phyloP scores from a whole-genome alignment of 805 yeast genomes.

The Yarrowia sp. region DNA sequence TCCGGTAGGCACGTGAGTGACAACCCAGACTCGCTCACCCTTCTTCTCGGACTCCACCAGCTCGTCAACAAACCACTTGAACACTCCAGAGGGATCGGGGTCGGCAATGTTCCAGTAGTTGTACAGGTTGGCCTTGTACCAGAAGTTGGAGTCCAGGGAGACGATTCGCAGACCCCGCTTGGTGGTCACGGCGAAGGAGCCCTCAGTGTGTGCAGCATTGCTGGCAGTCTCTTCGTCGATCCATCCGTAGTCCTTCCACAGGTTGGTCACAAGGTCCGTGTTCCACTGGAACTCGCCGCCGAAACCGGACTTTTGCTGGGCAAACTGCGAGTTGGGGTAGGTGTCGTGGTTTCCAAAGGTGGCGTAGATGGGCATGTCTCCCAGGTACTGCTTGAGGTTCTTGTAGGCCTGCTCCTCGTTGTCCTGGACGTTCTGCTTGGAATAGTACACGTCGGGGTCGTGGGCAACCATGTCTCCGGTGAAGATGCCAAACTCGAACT shows the following conservation, averaged over 20 bases:
- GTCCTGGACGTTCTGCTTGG: conserved; percentile 56
- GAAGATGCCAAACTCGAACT: conserved; percentile 68
- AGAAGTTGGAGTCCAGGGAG: conserved; percentile 70
- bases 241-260: conserved; percentile 60
- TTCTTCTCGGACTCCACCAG: conserved; percentile 62
- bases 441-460: conserved; percentile 55
- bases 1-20: conserved; percentile 70
- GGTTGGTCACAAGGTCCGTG: conserved; percentile 56
- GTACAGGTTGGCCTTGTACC: conserved; percentile 69
- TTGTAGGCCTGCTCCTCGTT: conserved; percentile 61
- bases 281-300: conserved; percentile 57
- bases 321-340: conserved; percentile 73
- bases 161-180: conserved; percentile 64
- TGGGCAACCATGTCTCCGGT: conserved; percentile 81
- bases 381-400: conserved; percentile 60
- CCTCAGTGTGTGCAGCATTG: conserved; percentile 54
- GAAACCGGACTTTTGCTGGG: conserved; percentile 59
- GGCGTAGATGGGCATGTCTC: conserved; percentile 63
- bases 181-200: conserved; percentile 67
- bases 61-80: conserved; percentile 67
- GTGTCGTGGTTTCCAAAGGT: conserved; percentile 76
- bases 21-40: conserved; percentile 72
- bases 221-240: conserved; percentile 49
- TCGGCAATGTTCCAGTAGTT: conserved; percentile 57
- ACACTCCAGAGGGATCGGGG: conserved; percentile 68